Evolutionary conservation across 2,329 filamentous ascomycete species (phyloP), one percentile per base, ranked within the genome.

Genomic region (Tolypocladium ophioglossoides): DNA sequence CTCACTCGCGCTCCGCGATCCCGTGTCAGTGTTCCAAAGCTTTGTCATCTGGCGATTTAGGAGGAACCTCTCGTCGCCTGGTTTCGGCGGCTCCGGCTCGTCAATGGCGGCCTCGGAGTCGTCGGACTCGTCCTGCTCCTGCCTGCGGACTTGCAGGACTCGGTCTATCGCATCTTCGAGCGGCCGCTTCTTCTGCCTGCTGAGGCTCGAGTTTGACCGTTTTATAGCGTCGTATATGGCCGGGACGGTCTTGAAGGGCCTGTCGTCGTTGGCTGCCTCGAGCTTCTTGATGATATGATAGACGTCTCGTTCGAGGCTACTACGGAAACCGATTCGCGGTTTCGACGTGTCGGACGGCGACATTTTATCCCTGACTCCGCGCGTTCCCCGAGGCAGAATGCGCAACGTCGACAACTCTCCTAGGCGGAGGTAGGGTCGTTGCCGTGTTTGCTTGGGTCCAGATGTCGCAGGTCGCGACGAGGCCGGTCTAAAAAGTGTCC

Each of bases 141-240:
- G 82, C 59, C 84, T 86, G 6, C 92, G 75, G 20, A 90, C 82
- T 9, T 85, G 80, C 18, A 96, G 73, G 0, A 91, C 89, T 9
- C 89, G 78, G 57, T 95, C 90, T 58, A 97, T 89, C 38, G 87
- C 86, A 58, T 94, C 88, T 67, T 96, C 89, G 1, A 97, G 73
- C 0, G 86, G 76, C 57, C 84, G 85, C 69, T 94, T 95, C 40
- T 89, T 90, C 60, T 87, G 84, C 24, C 94, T 78, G 58, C 88
- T 89, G 24, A 97, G 72, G 61, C 87, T 91, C 0, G 91, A 95
- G 67, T 96, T 96, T 16, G 91, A 96, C 51, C 77, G 74, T 62
- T 91, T 89, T 57, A 97, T 90, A 55, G 81, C 82, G 40, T 91
- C 85, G 66, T 94, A 96, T 1, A 95, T 79, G 2, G 74, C 70